Evolutionary conservation across 371 early-diverging fungal genomes (phyloP), one percentile per base, ranked within the genome.

Genomic region (Mucor ambiguus): DNA sequence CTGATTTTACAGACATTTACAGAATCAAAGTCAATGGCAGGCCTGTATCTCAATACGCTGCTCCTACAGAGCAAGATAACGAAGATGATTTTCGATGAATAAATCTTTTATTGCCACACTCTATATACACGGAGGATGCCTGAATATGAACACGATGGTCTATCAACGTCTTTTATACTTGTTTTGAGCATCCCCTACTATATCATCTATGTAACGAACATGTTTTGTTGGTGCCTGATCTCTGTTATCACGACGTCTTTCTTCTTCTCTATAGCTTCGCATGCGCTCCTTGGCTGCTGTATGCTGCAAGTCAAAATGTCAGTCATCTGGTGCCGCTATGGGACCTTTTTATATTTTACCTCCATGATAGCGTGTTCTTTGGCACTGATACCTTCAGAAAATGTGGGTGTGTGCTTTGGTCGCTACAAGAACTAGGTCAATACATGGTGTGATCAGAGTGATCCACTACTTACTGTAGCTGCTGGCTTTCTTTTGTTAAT

Each of bases 1-100:
- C 78, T 26, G 80, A 82, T 2, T 87, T 89, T 68, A 94, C 94
- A 6, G 93, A 94, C 64, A 64, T 94, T 56, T 94, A 93, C 69
- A 86, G 94, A 20, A 82, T 93, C 43, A 85, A 93, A 22, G 86
- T 91, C 46, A 92, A 93, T 74, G 93, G 89, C 11, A 72, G 72
- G 46, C 62, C 79, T 11, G 37, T 24, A 1, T 20, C 35, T 35
- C 32, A 10, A 22, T 46, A 46, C n/a, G 5, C 5, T 20, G 41
- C 10, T 10, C 1, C 37, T 33, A 8, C 33, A 38, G 14, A 38
- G 3, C 38, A 38, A 38, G 38, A 38, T 8, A 7, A 33, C 3
- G 2, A 37, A 14, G 11, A 14, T 41, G 41, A 41, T 18, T 41
- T 18, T 18, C 18, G 18, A 41, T 41, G 41, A 41, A 41, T 41